These are phyloP conservation scores for Cotoneaster glaucophyllus DNA, from an alignment of 306 rosid species.

Conservation along the genomic window DNA sequence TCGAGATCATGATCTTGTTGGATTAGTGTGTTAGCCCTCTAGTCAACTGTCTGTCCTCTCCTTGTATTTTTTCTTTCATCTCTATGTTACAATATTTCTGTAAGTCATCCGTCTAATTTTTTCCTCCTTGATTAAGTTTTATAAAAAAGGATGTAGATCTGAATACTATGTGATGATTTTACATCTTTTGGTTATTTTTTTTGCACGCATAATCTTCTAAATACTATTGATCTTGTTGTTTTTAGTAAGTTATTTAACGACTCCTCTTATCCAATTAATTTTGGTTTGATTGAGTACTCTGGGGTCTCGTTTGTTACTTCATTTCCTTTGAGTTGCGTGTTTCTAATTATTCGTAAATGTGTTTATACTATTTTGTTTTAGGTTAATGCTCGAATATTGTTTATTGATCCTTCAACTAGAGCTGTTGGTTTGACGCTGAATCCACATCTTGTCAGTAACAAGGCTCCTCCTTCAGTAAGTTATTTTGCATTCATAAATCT, in stretches of 20 bases:
- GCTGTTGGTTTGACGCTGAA: constrained; percentile 93
- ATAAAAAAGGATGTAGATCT: not conserved
- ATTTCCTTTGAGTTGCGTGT: not conserved
- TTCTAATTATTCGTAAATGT: constrained; percentile 5
- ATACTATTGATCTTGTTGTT: not conserved
- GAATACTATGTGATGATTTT: not conserved
- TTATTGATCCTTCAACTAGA: constrained; percentile 84
- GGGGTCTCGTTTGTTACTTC: not conserved
- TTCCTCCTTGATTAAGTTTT: not conserved
- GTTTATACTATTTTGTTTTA: constrained; percentile 24
- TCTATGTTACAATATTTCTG: not conserved
- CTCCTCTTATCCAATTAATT: not conserved
- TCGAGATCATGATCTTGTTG: not conserved
- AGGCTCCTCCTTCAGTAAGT: constrained; percentile 75
- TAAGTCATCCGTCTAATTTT: not conserved
- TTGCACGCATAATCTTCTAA: not conserved
- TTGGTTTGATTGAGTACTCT: not conserved
- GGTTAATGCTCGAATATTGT: constrained; percentile 82
- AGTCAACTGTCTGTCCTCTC: not conserved
- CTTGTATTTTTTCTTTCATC: not conserved
- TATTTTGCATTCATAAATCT: not conserved
- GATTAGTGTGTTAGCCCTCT: not conserved
- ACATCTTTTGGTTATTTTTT: not conserved
- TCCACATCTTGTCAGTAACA: constrained; percentile 81
- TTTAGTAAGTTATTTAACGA: not conserved